Evolutionary conservation across 768 basidiomycete species (phyloP).

Genomic region (Amanita muscaria): DNA sequence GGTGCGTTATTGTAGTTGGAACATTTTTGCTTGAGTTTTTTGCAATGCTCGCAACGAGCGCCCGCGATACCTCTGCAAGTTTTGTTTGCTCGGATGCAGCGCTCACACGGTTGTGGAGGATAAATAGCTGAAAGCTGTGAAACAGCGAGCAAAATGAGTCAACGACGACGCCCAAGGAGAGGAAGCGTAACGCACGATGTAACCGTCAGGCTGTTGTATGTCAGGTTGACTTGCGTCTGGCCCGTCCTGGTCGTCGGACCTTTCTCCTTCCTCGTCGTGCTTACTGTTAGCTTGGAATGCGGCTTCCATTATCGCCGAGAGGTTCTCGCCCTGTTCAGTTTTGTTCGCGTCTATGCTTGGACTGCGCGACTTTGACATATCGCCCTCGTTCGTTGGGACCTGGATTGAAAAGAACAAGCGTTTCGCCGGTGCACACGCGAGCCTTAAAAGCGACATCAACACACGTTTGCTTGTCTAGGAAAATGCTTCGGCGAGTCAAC

Average conservation of each 20-base stretch:
- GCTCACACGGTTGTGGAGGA: slow-evolving; percentile 35
- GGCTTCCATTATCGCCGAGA: slow-evolving; percentile 25
- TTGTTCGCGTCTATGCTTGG: slow-evolving; percentile 29
- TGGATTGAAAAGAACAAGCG: slow-evolving; percentile 15
- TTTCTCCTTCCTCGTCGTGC: slow-evolving; percentile 19
- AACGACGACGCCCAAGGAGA: neutral
- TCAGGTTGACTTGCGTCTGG: slow-evolving; percentile 19
- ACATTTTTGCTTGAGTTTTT: slow-evolving; percentile 37
- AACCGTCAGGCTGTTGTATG: slow-evolving; percentile 18
- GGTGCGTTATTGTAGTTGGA: slow-evolving; percentile 35
- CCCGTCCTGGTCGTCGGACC: slow-evolving; percentile 23
- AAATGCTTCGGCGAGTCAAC: neutral
- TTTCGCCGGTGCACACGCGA: slow-evolving; percentile 16
- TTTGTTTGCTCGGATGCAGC: slow-evolving; percentile 34
- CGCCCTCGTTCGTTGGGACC: slow-evolving; percentile 8
- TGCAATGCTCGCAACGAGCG: slow-evolving; percentile 39
- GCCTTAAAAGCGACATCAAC: slow-evolving; percentile 16
- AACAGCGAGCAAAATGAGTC: neutral
- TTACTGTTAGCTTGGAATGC: slow-evolving; percentile 21
- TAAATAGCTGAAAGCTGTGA: slow-evolving; percentile 19
- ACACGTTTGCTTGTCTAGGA: slow-evolving; percentile 16
- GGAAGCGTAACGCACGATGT: slow-evolving; percentile 13
- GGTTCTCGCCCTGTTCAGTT: slow-evolving; percentile 19
- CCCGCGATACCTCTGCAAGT: slow-evolving; percentile 34
- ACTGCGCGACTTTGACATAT: slow-evolving; percentile 28